These are phyloP conservation scores for Tylopilus plumbeoviolaceoides DNA, from an alignment of 768 basidiomycete genomes.

Conservation along the genomic window DNA sequence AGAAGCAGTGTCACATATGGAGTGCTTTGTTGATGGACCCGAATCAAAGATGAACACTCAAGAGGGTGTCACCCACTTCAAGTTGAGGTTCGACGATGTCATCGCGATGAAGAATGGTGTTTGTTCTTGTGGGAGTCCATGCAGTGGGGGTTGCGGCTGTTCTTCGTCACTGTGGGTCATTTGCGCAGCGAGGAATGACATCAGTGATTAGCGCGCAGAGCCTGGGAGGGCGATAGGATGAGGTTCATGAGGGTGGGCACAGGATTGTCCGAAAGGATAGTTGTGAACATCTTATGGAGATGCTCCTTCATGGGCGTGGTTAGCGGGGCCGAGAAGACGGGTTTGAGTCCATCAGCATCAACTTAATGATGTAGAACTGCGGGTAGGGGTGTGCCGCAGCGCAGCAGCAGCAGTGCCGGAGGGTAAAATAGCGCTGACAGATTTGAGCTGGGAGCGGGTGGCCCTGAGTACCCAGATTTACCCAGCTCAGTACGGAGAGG, in stretches of 20 bases:
- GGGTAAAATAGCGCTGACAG: not conserved
- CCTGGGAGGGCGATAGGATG: not conserved
- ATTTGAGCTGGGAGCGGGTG: not conserved
- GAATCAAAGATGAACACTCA: no score
- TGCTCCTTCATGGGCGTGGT: no score
- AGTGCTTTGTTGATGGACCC: no score
- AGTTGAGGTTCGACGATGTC: no score
- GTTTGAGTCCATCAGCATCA: not conserved
- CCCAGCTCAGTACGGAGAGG: constrained; percentile 1
- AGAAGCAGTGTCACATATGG: no score
- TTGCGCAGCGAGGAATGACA: not conserved
- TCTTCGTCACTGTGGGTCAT: not conserved
- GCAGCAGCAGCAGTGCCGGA: not conserved
- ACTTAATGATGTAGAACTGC: not conserved
- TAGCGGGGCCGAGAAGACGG: no score
- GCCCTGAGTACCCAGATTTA: constrained; percentile 17
- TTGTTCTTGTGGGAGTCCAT: not conserved
- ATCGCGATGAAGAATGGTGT: no score
- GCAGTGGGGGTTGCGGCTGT: no score
- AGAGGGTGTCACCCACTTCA: no score
- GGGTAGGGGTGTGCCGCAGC: not conserved
- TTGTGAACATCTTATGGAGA: not conserved
- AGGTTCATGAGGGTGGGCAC: no score
- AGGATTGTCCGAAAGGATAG: not conserved
- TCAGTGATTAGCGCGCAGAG: not conserved